A percentile compares a stretch with the other conserved stretches of the same genome.
These are phyloP conservation scores for baker's yeast (Saccharomyces cerevisiae) DNA, from an alignment of 805 yeast species.

Conservation along the genomic window DNA sequence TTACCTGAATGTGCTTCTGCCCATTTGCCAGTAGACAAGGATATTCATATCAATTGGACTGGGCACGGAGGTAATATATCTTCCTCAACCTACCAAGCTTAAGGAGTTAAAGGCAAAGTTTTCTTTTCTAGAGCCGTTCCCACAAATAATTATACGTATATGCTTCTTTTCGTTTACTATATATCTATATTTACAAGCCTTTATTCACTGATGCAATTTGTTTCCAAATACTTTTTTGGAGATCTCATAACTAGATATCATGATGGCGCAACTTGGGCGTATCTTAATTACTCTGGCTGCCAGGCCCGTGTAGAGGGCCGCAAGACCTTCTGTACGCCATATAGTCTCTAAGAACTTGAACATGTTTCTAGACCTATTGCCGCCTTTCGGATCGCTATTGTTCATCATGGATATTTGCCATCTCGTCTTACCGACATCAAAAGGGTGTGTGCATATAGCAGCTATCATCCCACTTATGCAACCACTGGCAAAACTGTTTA, in stretches of 20 bases:
- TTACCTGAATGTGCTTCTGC: constrained; percentile 78
- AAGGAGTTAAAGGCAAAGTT: constrained; percentile 17
- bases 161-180: background rate
- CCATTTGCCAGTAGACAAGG: constrained; percentile 65
- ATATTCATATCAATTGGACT: constrained; percentile 98
- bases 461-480: constrained; percentile 78
- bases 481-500: constrained; percentile 70
- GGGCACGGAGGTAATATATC: constrained; percentile 98
- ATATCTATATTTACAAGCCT: background rate
- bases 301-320: constrained; percentile 80
- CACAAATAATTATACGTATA: background rate
- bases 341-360: constrained; percentile 57
- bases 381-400: constrained; percentile 9
- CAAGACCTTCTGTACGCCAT: constrained; percentile 62
- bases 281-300: constrained; percentile 81
- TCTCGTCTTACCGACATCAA: constrained; percentile 94
- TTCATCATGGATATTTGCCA: constrained; percentile 51
- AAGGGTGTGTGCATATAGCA: constrained; percentile 84
- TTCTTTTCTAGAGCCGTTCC: background rate
- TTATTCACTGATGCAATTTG: background rate
- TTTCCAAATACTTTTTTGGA: constrained; percentile 48
- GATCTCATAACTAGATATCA: constrained; percentile 91
- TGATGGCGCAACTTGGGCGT: constrained; percentile 96
- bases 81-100: constrained; percentile 91
- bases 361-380: constrained; percentile 39